These are phyloP conservation scores for Talaromyces sp. DNA, from an alignment of 2,329 filamentous ascomycete genomes.

Conservation along the genomic window DNA sequence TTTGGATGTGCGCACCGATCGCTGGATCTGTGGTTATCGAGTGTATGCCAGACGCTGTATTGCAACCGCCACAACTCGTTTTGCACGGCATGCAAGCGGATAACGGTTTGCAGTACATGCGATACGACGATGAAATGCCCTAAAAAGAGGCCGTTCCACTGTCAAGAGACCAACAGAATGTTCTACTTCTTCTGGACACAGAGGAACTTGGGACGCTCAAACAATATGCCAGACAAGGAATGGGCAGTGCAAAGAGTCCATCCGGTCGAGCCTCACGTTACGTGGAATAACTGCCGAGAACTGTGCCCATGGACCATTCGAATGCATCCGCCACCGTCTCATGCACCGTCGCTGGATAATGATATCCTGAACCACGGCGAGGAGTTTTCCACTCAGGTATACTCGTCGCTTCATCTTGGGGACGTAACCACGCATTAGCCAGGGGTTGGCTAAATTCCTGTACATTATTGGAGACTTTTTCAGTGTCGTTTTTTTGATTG, in stretches of 20 bases:
- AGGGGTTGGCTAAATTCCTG: not conserved
- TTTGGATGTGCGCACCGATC: slow-evolving; percentile 37
- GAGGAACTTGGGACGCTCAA: slow-evolving; percentile 26
- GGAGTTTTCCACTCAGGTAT: slow-evolving; percentile 28
- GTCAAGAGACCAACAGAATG: slow-evolving; percentile 20
- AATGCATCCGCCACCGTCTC: slow-evolving; percentile 29
- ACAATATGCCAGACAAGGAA: slow-evolving; percentile 21
- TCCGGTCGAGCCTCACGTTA: slow-evolving; percentile 29
- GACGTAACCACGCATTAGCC: not conserved
- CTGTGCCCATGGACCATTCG: slow-evolving; percentile 36
- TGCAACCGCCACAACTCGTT: slow-evolving; percentile 29
- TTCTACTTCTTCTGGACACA: slow-evolving; percentile 34
- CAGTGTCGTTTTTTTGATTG: not conserved
- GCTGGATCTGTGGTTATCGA: slow-evolving; percentile 35
- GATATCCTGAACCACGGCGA: slow-evolving; percentile 26
- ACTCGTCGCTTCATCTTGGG: slow-evolving; percentile 28
- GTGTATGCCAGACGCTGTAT: slow-evolving; percentile 32
- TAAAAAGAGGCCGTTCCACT: slow-evolving; percentile 26
- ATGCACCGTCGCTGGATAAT: slow-evolving; percentile 28
- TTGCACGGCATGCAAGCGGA: slow-evolving; percentile 31
- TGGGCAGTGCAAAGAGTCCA: slow-evolving; percentile 35
- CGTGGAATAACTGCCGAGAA: slow-evolving; percentile 33
- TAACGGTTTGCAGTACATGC: slow-evolving; percentile 32
- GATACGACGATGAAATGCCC: slow-evolving; percentile 29
- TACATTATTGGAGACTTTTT: not conserved